Conservation (phyloP, 2,329 filamentous ascomycete genomes). For the Dothidotthia symphoricarpi region DNA sequence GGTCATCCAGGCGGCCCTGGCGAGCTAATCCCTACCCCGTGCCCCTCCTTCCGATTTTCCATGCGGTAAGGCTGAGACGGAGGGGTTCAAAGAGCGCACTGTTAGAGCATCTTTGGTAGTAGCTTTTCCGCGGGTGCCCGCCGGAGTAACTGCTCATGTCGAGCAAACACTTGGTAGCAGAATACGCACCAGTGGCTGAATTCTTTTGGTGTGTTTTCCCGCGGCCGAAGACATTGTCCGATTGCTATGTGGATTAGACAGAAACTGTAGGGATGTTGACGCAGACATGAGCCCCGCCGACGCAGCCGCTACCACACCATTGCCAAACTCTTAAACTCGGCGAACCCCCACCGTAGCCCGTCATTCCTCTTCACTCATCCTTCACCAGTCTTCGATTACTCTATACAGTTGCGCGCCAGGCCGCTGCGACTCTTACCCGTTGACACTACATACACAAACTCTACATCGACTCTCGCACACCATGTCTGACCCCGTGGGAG, state of each 20-base stretch:
- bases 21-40: conserved; percentile 7
- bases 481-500: conserved; percentile 47
- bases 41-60: conserved; percentile 11
- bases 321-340: conserved; percentile 22
- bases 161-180: conserved; percentile 7
- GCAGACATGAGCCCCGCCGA: conserved; percentile 27
- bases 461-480: conserved; percentile 22
- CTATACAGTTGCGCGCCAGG: conserved; percentile 29
- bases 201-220: conserved; percentile 14
- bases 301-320: conserved; percentile 24
- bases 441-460: conserved; percentile 1
- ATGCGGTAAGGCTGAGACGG: conserved; percentile 11
- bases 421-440: conserved; percentile 32
- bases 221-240: conserved; percentile 32
- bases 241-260: conserved; percentile 22
- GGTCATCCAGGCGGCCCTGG: background rate
- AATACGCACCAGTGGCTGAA: conserved; percentile 15
- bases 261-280: conserved; percentile 22
- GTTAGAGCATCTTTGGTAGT: conserved; percentile 15
- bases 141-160: conserved; percentile 4
- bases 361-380: conserved; percentile 21
- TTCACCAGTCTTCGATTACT: conserved; percentile 27
- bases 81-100: conserved; percentile 9
- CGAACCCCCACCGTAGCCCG: conserved; percentile 11
- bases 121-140: conserved; percentile 6